Percentiles rank a stretch among this genome's conserved stretches.
Evolutionary conservation across 2,329 filamentous ascomycete genomes (phyloP).

Genomic region (Arthroderma uncinatum): DNA sequence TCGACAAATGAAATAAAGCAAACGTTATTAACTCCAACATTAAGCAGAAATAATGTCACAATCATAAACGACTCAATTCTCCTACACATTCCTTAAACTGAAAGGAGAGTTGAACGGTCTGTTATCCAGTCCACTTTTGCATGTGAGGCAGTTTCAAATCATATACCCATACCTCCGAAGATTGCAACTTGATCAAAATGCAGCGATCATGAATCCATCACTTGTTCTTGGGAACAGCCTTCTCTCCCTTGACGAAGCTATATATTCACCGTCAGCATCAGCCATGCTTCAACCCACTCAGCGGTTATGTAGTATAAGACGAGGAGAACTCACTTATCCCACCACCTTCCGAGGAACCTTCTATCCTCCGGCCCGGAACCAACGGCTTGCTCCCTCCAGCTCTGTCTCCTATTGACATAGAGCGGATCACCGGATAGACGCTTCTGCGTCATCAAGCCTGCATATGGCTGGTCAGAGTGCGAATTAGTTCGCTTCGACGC

Average conservation of each 20-base stretch:
- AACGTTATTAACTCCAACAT: background rate
- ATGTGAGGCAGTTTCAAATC: background rate
- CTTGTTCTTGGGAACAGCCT: background rate
- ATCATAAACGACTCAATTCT: background rate
- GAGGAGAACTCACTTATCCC: slow-evolving; percentile 26
- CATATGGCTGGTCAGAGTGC: slow-evolving; percentile 21
- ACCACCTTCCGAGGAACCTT: slow-evolving; percentile 31
- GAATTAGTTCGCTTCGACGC: slow-evolving; percentile 8
- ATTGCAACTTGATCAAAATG: background rate
- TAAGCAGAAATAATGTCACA: background rate
- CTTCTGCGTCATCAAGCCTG: slow-evolving; percentile 36
- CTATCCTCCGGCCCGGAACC: slow-evolving; percentile 18
- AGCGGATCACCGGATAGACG: slow-evolving; percentile 30
- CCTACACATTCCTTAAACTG: too few relatives aligned
- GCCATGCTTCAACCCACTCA: background rate
- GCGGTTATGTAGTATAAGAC: background rate
- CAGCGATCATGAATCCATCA: background rate
- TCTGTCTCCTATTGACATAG: slow-evolving; percentile 28
- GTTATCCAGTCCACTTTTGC: background rate
- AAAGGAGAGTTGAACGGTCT: background rate
- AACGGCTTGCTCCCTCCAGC: slow-evolving; percentile 36
- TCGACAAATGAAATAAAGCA: background rate
- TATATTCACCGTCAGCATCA: background rate
- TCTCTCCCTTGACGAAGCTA: slow-evolving; percentile 8
- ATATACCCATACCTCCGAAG: too few relatives aligned